Conservation (phyloP, 495 filamentous ascomycete species). For the Neurospora intermedia region DNA sequence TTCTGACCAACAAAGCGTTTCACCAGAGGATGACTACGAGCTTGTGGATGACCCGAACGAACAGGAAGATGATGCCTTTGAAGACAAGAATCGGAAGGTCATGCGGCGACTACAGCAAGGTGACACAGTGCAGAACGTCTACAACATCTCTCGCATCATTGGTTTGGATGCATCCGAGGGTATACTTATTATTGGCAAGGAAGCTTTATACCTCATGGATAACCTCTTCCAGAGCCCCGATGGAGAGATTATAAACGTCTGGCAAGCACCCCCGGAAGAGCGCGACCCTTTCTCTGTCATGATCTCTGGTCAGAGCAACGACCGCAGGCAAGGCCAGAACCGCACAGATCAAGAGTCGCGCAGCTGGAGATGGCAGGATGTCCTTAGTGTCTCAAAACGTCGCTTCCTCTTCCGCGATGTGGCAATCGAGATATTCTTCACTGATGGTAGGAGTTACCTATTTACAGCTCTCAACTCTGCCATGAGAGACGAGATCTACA, state of each 20-base stretch:
- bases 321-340: constrained; percentile 35
- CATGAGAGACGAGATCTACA: constrained; percentile 68
- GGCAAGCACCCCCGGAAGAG: constrained; percentile 85
- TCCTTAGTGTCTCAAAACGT: constrained; percentile 93
- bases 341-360: constrained; percentile 64
- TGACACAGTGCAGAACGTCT: constrained; percentile 86
- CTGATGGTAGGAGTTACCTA: constrained; percentile 89
- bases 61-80: constrained; percentile 72
- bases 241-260: constrained; percentile 91
- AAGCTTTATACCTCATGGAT: constrained; percentile 85
- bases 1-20: constrained; percentile 20
- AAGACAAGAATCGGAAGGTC: constrained; percentile 96
- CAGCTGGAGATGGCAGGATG: constrained; percentile 87
- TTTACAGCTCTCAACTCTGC: constrained; percentile 65
- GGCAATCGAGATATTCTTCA: constrained; percentile 90
- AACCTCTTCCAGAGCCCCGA: constrained; percentile 89
- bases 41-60: constrained; percentile 75
- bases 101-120: constrained; percentile 88
- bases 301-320: constrained; percentile 67
- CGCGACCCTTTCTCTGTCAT: constrained; percentile 91
- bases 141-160: constrained; percentile 88
- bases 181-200: constrained; percentile 85
- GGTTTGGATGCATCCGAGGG: constrained; percentile 89
- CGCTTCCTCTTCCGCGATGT: constrained; percentile 94
- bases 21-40: constrained; percentile 83